Conservation (phyloP, 257 asterid genomes). For the Petunia secreta region DNA sequence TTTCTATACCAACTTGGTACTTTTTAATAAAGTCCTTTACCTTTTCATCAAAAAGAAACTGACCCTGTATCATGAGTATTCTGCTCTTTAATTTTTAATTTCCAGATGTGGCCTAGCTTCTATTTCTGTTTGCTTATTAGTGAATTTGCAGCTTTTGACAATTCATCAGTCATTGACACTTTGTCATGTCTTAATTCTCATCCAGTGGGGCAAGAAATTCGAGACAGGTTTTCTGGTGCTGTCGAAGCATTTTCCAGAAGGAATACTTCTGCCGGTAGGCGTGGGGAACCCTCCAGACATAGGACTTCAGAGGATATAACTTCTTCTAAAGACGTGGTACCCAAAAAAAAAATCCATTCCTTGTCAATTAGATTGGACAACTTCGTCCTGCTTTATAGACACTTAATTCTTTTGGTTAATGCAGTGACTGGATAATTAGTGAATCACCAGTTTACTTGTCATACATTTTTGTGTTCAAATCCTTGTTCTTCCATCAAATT, state of each 20-base stretch:
- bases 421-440: background rate
- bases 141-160: slow-evolving; percentile 12
- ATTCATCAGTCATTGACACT: background rate
- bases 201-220: slow-evolving; percentile 36
- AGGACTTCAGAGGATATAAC: slow-evolving; percentile 36
- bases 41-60: no score
- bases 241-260: slow-evolving; percentile 41
- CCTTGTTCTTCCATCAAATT: background rate
- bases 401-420: background rate
- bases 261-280: slow-evolving; percentile 33
- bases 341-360: background rate
- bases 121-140: background rate
- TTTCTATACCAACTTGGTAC: no score
- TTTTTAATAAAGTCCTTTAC: no score
- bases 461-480: background rate
- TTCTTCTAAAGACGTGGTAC: slow-evolving; percentile 44
- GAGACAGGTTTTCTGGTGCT: slow-evolving; percentile 39
- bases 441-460: background rate
- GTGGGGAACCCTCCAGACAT: slow-evolving; percentile 40
- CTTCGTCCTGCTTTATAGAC: background rate
- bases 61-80: slow-evolving; percentile 11
- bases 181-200: background rate
- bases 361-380: background rate
- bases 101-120: background rate
- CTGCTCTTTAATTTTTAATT: background rate